phyloP scores from a whole-genome alignment of 1,284 basidiomycete species.

The Trametes pubescens region DNA sequence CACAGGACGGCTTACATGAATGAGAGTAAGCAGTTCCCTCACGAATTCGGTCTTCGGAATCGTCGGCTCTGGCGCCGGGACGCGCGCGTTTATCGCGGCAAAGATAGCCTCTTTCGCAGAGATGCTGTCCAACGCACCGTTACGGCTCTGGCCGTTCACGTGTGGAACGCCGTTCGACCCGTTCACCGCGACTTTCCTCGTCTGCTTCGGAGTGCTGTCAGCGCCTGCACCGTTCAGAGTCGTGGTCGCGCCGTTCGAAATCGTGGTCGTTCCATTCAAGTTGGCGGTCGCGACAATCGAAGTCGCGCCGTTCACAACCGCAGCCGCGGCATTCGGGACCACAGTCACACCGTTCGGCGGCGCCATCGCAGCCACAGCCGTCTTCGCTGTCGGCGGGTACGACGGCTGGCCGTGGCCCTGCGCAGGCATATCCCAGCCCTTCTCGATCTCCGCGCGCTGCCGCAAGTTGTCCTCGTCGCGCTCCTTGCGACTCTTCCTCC shows the following conservation, averaged over 20 bases:
- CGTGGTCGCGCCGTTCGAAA: too few species aligned
- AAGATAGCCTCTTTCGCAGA: slow-evolving; percentile 44
- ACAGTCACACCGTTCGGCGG: slow-evolving; percentile 11
- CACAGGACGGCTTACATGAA: slow-evolving; percentile 66
- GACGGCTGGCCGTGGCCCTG: slow-evolving; percentile 27
- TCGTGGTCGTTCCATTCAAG: too few species aligned
- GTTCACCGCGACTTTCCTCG: slow-evolving; percentile 17
- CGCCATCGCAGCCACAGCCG: slow-evolving; percentile 22
- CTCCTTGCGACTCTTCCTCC: slow-evolving; percentile 47
- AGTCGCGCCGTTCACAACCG: neutral
- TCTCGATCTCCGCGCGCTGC: slow-evolving; percentile 64
- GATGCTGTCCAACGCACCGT: slow-evolving; percentile 21
- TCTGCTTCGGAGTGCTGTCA: slow-evolving; percentile 6
- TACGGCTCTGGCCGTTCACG: slow-evolving; percentile 21
- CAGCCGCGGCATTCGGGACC: neutral
- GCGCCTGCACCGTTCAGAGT: neutral
- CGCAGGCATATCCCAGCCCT: slow-evolving; percentile 62
- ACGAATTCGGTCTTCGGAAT: slow-evolving; percentile 71
- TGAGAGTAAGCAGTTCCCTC: slow-evolving; percentile 68
- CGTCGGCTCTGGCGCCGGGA: slow-evolving; percentile 13
- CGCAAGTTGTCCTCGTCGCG: slow-evolving; percentile 50
- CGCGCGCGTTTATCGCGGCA: slow-evolving; percentile 36
- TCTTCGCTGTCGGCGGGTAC: slow-evolving; percentile 13
- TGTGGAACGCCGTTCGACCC: neutral
- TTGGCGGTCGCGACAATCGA: too few species aligned